A percentile compares a stretch with the other conserved stretches of the same genome.
phyloP scores from a whole-genome alignment of 495 filamentous ascomycete genomes.

The Monascus purpureus region DNA sequence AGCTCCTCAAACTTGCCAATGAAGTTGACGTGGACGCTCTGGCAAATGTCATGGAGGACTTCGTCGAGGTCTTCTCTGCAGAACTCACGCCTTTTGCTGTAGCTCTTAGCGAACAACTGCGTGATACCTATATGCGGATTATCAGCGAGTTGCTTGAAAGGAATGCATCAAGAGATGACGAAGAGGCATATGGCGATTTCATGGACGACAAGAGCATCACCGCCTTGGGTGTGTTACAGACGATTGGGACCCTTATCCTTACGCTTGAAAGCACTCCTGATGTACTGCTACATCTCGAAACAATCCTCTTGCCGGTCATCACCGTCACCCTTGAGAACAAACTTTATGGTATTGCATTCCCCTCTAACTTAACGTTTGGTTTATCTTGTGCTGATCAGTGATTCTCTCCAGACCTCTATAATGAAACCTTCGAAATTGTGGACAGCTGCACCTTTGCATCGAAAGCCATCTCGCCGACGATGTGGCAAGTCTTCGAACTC shows the following conservation, averaged over 20 bases:
- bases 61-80: conserved; percentile 92
- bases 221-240: conserved; percentile 89
- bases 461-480: conserved; percentile 84
- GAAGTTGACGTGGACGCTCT: conserved; percentile 89
- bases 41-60: conserved; percentile 99
- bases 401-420: conserved; percentile 62
- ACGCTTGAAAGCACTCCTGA: conserved; percentile 95
- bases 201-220: conserved; percentile 98
- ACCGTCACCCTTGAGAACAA: conserved; percentile 93
- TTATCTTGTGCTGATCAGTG: background rate
- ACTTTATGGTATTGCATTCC: too few species aligned
- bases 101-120: conserved; percentile 86
- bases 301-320: conserved; percentile 92
- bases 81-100: conserved; percentile 98
- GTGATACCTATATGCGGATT: conserved; percentile 92
- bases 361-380: conserved; percentile 11
- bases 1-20: conserved; percentile 88
- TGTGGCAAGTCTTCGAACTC: conserved; percentile 97
- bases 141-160: conserved; percentile 82
- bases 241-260: conserved; percentile 91
- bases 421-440: conserved; percentile 97
- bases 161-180: conserved; percentile 57
- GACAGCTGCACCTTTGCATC: conserved; percentile 99
- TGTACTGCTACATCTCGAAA: conserved; percentile 84
- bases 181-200: conserved; percentile 74